These are phyloP conservation scores for Cladosporium halotolerans DNA, from an alignment of 2,329 filamentous ascomycete genomes.

Conservation along the genomic window DNA sequence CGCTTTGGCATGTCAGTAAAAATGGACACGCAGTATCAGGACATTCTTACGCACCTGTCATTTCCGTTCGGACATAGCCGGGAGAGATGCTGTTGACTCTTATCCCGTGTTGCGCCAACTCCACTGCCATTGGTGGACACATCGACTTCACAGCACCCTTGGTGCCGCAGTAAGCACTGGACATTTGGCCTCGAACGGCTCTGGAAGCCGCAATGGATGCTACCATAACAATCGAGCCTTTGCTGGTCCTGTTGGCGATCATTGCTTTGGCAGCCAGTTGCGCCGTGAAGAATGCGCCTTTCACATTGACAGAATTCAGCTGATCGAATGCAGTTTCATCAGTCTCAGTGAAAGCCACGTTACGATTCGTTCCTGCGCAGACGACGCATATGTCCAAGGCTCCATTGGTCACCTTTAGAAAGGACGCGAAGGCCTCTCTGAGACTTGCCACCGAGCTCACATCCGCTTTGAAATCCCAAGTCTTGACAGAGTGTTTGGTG, in stretches of 20 bases:
- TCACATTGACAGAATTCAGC: constrained; percentile 39
- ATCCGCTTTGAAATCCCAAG: constrained; percentile 27
- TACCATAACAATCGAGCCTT: constrained; percentile 49
- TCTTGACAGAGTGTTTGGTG: constrained; percentile 58
- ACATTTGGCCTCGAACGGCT: constrained; percentile 44
- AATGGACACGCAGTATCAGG: neutral
- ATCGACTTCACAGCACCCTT: constrained; percentile 40
- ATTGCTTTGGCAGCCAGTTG: constrained; percentile 47
- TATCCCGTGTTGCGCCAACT: constrained; percentile 31
- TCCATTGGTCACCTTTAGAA: constrained; percentile 32
- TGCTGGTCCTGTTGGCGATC: constrained; percentile 45
- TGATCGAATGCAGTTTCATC: constrained; percentile 37
- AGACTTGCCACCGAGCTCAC: constrained; percentile 32
- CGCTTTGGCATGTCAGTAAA: constrained; percentile 13
- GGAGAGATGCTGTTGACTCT: constrained; percentile 29
- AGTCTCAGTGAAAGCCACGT: constrained; percentile 41
- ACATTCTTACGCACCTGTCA: constrained; percentile 29
- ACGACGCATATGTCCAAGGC: constrained; percentile 41
- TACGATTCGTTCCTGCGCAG: constrained; percentile 42
- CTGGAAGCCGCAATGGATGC: constrained; percentile 50
- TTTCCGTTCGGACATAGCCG: constrained; percentile 32
- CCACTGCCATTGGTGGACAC: constrained; percentile 34
- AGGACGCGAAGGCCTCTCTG: constrained; percentile 27
- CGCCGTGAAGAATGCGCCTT: constrained; percentile 42
- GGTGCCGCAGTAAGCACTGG: constrained; percentile 36